These are phyloP conservation scores for Thymus quinquecostatus DNA, from an alignment of 257 asterid genomes.

Conservation along the genomic window DNA sequence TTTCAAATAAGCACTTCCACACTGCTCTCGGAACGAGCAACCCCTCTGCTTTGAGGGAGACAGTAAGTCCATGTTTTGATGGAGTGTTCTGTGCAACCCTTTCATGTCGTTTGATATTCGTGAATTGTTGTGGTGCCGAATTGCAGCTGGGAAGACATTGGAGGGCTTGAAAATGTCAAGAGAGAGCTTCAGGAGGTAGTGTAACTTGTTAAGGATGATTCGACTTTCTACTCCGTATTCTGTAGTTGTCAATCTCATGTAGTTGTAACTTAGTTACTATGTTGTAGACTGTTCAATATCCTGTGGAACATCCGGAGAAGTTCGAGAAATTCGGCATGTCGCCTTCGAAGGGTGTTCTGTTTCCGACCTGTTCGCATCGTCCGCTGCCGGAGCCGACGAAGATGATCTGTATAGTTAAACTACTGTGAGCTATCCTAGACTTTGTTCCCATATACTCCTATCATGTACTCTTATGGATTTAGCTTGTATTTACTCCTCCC, in stretches of 20 bases:
- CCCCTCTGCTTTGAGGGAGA: slow-evolving; percentile 65
- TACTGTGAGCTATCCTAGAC: not conserved
- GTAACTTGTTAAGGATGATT: slow-evolving; percentile 3
- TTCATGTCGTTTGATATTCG: not conserved
- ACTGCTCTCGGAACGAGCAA: slow-evolving; percentile 73
- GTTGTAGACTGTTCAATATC: slow-evolving; percentile 63
- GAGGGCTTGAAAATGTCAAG: slow-evolving; percentile 63
- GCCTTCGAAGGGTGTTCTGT: slow-evolving; percentile 66
- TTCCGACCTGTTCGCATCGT: slow-evolving; percentile 49
- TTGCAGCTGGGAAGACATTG: slow-evolving; percentile 55
- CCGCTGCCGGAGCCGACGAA: slow-evolving; percentile 56
- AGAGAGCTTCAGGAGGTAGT: slow-evolving; percentile 62
- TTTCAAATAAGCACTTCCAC: slow-evolving; percentile 61
- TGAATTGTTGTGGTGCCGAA: slow-evolving; percentile 51
- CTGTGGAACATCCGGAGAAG: slow-evolving; percentile 69
- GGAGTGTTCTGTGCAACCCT: not conserved
- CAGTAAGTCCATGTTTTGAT: slow-evolving; percentile 41
- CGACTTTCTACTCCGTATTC: not conserved
- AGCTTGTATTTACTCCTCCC: not conserved
- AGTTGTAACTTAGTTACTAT: slow-evolving; percentile 22
- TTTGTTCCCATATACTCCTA: not conserved
- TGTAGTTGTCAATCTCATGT: not conserved
- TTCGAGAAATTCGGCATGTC: slow-evolving; percentile 71
- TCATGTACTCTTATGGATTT: not conserved
- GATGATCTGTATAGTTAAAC: slow-evolving; percentile 53